A percentile compares a stretch with the other conserved stretches of the same genome.
Evolutionary conservation across 441 rosid species (phyloP).

Genomic region (Capsella rubella): DNA sequence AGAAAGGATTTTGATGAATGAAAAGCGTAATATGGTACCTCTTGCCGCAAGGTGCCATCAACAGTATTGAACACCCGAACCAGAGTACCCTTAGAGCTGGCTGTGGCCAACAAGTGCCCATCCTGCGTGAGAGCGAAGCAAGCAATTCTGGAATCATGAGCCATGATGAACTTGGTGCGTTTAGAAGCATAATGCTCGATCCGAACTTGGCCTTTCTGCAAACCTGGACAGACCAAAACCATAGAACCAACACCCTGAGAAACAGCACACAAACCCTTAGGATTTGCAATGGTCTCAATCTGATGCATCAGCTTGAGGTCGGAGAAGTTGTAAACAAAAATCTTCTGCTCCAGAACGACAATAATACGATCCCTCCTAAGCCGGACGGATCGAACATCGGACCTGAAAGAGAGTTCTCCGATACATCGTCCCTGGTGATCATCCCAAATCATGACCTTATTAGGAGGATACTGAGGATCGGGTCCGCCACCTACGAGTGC

Average conservation of each 20-base stretch:
- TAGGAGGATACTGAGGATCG: conserved; percentile 76
- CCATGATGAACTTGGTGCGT: conserved; percentile 89
- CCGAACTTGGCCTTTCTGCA: conserved; percentile 94
- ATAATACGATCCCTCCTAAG: conserved; percentile 82
- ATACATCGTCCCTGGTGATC: conserved; percentile 91
- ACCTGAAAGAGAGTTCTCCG: conserved; percentile 85
- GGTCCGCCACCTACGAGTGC: conserved; percentile 92
- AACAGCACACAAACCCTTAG: conserved; percentile 91
- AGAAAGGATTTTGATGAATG: not conserved
- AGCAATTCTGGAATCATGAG: conserved; percentile 92
- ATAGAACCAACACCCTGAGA: conserved; percentile 80
- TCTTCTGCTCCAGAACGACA: conserved; percentile 85
- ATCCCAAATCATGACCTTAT: conserved; percentile 96
- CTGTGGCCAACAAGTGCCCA: conserved; percentile 83
- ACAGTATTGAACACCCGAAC: conserved; percentile 75
- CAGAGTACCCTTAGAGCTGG: conserved; percentile 90
- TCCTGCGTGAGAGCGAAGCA: conserved; percentile 86
- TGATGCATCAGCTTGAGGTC: conserved; percentile 86
- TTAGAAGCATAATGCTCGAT: conserved; percentile 88
- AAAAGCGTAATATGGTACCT: conserved; percentile 53
- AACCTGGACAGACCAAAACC: conserved; percentile 87
- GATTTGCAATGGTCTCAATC: conserved; percentile 87
- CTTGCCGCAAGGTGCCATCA: conserved; percentile 83
- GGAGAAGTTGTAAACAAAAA: conserved; percentile 81
- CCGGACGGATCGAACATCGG: conserved; percentile 84